A percentile compares a stretch with the other conserved stretches of the same genome.
Evolutionary conservation across 2,329 filamentous ascomycete genomes (phyloP).

Genomic region (Sporothrix mexicana): DNA sequence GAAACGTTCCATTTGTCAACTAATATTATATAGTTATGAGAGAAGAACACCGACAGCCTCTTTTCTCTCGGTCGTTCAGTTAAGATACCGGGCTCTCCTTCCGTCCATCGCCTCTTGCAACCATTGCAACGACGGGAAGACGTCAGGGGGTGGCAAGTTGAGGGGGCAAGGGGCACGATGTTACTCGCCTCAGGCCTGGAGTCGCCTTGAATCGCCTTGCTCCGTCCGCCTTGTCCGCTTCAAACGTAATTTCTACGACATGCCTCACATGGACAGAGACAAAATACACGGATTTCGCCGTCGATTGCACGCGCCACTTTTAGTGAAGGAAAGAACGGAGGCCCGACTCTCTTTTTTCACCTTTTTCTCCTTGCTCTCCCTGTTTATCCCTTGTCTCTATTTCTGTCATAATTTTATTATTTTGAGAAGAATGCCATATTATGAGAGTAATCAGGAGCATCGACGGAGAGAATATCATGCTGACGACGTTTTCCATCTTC

Average conservation of each 20-base stretch:
- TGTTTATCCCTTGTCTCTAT: not conserved
- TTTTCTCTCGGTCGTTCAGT: not conserved
- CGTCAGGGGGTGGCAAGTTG: not conserved
- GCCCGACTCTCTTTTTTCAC: not conserved
- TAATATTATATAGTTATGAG: too few relatives aligned
- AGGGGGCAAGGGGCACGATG: not conserved
- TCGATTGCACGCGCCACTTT: not conserved
- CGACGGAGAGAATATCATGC: not conserved
- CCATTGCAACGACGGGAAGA: constrained; percentile 19
- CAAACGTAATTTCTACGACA: constrained; percentile 4
- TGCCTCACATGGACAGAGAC: too few relatives aligned
- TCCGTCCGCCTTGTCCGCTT: too few relatives aligned
- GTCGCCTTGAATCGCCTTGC: not conserved
- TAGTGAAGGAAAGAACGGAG: not conserved
- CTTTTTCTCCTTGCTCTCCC: not conserved
- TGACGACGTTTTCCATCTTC: not conserved
- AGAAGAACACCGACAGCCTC: not conserved
- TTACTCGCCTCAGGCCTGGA: not conserved
- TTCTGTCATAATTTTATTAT: not conserved
- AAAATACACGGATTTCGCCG: not conserved
- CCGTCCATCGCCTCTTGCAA: constrained; percentile 7
- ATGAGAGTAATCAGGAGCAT: not conserved
- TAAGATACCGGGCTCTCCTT: too few relatives aligned
- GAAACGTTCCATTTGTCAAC: constrained; percentile 16
- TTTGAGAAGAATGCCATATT: not conserved